Conservation (phyloP, 495 filamentous ascomycete genomes). For the Pyrenopolyporus hunteri region DNA sequence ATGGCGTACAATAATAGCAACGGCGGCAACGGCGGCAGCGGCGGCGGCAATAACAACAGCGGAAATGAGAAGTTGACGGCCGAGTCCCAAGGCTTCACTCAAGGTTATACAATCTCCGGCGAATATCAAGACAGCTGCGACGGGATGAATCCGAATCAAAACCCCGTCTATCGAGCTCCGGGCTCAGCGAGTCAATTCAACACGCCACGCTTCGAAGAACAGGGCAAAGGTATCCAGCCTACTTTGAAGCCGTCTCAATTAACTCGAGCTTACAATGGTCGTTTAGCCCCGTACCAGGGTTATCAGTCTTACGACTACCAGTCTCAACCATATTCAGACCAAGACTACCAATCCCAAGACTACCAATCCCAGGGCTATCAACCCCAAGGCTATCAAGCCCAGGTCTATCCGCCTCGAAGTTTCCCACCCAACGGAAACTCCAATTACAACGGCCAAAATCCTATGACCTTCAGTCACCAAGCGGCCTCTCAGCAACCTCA, state of each 20-base stretch:
- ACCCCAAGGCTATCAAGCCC: too few relatives aligned
- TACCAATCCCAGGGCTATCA: not conserved
- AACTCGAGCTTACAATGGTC: not conserved
- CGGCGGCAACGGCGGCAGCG: too few relatives aligned
- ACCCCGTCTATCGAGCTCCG: not conserved
- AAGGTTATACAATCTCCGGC: too few relatives aligned
- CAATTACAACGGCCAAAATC: not conserved
- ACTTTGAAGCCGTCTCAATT: not conserved
- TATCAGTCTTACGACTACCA: not conserved
- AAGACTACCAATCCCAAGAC: too few relatives aligned
- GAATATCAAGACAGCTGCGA: too few relatives aligned
- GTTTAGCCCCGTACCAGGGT: not conserved
- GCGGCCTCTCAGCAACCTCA: not conserved
- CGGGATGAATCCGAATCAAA: too few relatives aligned
- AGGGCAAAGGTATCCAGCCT: not conserved
- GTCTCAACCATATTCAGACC: too few relatives aligned
- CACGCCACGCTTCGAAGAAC: not conserved
- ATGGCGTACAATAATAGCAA: too few relatives aligned
- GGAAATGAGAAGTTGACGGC: too few relatives aligned
- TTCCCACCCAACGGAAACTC: not conserved
- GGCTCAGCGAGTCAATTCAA: not conserved
- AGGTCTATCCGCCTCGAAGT: not conserved
- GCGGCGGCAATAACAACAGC: too few relatives aligned
- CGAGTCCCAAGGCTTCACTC: too few relatives aligned
- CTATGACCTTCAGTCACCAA: not conserved